Conservation (phyloP, 1,284 basidiomycete genomes). For the Pascua guehoae region DNA sequence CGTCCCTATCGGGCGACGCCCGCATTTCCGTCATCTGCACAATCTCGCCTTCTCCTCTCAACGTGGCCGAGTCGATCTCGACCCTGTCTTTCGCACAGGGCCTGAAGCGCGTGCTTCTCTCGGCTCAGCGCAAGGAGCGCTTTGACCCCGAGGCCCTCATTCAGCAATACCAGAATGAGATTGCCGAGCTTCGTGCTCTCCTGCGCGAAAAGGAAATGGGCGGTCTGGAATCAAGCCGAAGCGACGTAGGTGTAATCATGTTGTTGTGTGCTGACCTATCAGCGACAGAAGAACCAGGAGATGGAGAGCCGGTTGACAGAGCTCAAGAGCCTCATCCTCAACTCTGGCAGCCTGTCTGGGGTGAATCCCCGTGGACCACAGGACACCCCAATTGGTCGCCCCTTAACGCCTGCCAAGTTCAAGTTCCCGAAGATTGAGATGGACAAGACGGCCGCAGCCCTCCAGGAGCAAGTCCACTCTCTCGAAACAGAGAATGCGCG, state of each 20-base stretch:
- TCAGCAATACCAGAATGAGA: slow-evolving; percentile 79
- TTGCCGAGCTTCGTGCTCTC: slow-evolving; percentile 64
- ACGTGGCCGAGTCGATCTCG: slow-evolving; percentile 75
- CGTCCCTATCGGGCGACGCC: slow-evolving; percentile 89
- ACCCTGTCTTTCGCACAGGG: slow-evolving; percentile 76
- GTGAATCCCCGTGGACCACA: not conserved
- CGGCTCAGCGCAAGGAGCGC: slow-evolving; percentile 88
- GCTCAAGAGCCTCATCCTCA: slow-evolving; percentile 79
- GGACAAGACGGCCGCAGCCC: slow-evolving; percentile 70
- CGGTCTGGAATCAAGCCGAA: slow-evolving; percentile 59
- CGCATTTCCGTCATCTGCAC: slow-evolving; percentile 95
- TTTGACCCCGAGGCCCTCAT: slow-evolving; percentile 89
- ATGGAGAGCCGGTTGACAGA: slow-evolving; percentile 76
- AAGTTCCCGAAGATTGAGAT: slow-evolving; percentile 58
- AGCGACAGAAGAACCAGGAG: slow-evolving; percentile 59
- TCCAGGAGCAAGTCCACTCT: slow-evolving; percentile 78
- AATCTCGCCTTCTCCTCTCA: slow-evolving; percentile 69
- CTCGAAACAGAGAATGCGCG: slow-evolving; percentile 69
- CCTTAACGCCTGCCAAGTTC: slow-evolving; percentile 72
- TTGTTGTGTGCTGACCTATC: not conserved
- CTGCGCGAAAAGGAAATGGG: slow-evolving; percentile 41
- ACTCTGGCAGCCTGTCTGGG: slow-evolving; percentile 63
- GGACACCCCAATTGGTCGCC: slow-evolving; percentile 56
- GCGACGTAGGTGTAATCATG: slow-evolving; percentile 18
- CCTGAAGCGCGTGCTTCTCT: slow-evolving; percentile 58